Evolutionary conservation across 2,329 filamentous ascomycete genomes (phyloP).

Genomic region (Trichoderma breve): DNA sequence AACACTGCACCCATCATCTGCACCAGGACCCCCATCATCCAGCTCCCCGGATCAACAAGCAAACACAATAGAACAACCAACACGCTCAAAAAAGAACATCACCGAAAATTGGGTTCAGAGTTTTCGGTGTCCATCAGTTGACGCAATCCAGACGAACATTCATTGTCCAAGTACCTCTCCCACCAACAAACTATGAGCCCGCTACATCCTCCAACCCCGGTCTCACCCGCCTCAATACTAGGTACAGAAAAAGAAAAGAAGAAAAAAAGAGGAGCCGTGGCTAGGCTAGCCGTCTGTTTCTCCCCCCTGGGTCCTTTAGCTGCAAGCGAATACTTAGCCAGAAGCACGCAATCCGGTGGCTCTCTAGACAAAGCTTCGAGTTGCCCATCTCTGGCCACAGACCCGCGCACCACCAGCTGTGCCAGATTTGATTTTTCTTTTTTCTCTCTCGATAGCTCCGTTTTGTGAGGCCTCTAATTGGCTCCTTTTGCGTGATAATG

Average conservation of each 20-base stretch:
- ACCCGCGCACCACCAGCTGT: background rate
- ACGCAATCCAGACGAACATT: conserved; percentile 9
- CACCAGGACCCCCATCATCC: background rate
- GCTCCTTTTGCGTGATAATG: background rate
- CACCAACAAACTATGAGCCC: background rate
- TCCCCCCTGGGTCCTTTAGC: conserved; percentile 15
- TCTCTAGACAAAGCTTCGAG: conserved; percentile 25
- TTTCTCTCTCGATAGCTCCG: background rate
- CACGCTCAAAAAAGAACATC: background rate
- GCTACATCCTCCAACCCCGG: background rate
- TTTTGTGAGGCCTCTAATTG: background rate
- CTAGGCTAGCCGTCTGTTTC: conserved; percentile 2
- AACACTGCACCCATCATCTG: background rate
- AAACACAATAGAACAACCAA: background rate
- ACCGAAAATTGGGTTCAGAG: background rate
- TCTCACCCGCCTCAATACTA: background rate
- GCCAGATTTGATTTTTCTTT: background rate
- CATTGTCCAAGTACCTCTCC: background rate
- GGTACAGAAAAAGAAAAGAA: background rate
- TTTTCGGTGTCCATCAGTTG: background rate
- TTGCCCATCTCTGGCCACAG: conserved; percentile 5
- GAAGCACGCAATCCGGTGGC: conserved; percentile 33
- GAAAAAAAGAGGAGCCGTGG: background rate
- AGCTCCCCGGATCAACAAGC: background rate
- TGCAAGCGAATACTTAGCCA: conserved; percentile 33